phyloP scores from a whole-genome alignment of 2,329 filamentous ascomycete species.

The Sordariomycetes sp. region DNA sequence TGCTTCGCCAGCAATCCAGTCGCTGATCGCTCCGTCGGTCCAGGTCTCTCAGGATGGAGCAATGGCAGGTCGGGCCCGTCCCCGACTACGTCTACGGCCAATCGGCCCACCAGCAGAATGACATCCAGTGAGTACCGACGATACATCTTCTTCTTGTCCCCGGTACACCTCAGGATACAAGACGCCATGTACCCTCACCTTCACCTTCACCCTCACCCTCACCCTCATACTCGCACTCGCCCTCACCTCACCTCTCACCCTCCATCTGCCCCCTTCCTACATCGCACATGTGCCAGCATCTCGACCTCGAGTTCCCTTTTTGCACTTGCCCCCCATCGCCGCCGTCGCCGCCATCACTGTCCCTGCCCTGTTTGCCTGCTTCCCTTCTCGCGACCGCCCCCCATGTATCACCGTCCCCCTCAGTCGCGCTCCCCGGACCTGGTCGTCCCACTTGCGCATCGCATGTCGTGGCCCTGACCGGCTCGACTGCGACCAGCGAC shows the following conservation, averaged over 20 bases:
- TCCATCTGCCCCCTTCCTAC: background rate
- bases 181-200: constrained; percentile 2
- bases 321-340: background rate
- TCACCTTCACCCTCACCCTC: constrained; percentile 1
- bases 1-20: background rate
- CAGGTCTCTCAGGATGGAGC: constrained; percentile 46
- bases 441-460: background rate
- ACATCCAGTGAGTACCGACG: constrained; percentile 42
- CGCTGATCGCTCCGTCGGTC: too few relatives aligned
- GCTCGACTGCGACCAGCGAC: background rate
- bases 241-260: background rate
- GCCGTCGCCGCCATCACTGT: constrained; percentile 3
- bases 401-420: constrained; percentile 3
- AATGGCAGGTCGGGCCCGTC: constrained; percentile 52
- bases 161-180: constrained; percentile 12
- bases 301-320: background rate
- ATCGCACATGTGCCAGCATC: background rate
- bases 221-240: background rate
- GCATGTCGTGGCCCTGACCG: background rate
- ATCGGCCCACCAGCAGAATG: constrained; percentile 43
- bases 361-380: background rate
- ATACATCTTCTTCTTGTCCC: constrained; percentile 27
- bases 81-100: constrained; percentile 50
- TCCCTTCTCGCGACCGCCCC: background rate
- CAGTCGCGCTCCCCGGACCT: background rate